Evolutionary conservation across 176 grass and related monocot genomes (phyloP).

Genomic region (Ensete ventricosum): DNA sequence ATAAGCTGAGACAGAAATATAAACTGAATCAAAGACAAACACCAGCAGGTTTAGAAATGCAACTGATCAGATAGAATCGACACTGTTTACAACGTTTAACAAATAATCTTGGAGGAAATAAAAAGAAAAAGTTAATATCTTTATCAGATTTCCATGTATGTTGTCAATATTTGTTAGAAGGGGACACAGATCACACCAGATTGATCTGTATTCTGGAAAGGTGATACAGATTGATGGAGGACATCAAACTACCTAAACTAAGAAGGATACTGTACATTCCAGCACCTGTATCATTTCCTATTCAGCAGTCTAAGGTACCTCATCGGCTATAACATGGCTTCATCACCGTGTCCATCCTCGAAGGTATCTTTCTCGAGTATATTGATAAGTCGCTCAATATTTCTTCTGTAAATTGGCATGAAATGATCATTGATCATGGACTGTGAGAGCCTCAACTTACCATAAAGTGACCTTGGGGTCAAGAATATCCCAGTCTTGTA

Average conservation of each 20-base stretch:
- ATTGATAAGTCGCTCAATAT: constrained; percentile 54
- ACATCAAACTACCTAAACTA: not conserved
- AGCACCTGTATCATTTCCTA: not conserved
- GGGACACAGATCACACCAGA: not conserved
- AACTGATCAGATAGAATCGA: not conserved
- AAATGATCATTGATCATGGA: constrained; percentile 96
- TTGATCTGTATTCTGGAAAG: too few species aligned
- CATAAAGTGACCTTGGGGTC: constrained; percentile 75
- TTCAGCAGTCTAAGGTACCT: not conserved
- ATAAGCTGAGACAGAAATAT: too few species aligned
- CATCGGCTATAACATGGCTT: not conserved
- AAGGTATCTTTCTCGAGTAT: constrained; percentile 46
- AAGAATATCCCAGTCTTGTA: constrained; percentile 60
- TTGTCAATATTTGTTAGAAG: not conserved
- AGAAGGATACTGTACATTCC: not conserved
- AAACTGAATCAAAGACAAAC: too few species aligned
- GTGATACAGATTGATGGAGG: too few species aligned
- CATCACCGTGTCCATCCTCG: not conserved
- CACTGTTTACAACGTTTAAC: not conserved
- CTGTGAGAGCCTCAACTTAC: constrained; percentile 81
- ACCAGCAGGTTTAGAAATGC: too few species aligned
- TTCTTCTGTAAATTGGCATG: constrained; percentile 92
- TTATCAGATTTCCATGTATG: not conserved
- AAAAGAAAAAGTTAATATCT: not conserved
- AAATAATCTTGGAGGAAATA: not conserved